Conservation (phyloP, 2,329 filamentous ascomycete species). For the Reticulascus tulasneorum region DNA sequence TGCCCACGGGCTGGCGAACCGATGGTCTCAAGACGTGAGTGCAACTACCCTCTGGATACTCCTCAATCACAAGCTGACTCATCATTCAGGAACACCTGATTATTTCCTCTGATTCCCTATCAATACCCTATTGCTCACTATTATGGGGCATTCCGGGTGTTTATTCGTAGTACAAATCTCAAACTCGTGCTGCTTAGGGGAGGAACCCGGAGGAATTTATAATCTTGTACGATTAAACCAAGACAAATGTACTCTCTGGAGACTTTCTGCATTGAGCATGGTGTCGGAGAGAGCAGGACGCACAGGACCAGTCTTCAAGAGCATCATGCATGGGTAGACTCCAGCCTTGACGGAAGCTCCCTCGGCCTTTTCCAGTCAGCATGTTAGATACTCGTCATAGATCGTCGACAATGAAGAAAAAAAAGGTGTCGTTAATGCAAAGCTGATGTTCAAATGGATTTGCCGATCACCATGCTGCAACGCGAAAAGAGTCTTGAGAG, state of each 20-base stretch:
- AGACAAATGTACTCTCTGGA: slow-evolving; percentile 12
- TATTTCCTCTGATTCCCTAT: slow-evolving; percentile 80
- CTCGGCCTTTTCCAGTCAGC: slow-evolving; percentile 3
- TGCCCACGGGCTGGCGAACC: slow-evolving; percentile 96
- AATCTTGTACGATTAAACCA: slow-evolving; percentile 15
- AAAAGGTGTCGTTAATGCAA: slow-evolving; percentile 12
- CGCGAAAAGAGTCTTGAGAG: too few relatives aligned
- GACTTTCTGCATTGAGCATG: slow-evolving; percentile 12
- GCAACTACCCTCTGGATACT: too few relatives aligned
- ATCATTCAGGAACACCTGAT: slow-evolving; percentile 95
- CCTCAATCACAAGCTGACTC: too few relatives aligned
- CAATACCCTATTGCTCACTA: slow-evolving; percentile 9
- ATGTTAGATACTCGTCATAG: slow-evolving; percentile 14
- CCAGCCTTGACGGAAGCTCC: too few relatives aligned
- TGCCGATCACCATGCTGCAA: too few relatives aligned
- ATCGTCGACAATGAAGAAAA: slow-evolving; percentile 11
- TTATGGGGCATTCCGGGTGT: slow-evolving; percentile 2
- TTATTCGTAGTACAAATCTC: slow-evolving; percentile 6
- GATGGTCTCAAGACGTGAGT: slow-evolving; percentile 97
- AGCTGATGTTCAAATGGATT: slow-evolving; percentile 5
- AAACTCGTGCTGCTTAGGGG: slow-evolving; percentile 12
- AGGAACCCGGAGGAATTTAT: slow-evolving; percentile 1
- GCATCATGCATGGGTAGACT: too few relatives aligned
- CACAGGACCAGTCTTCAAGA: neutral
- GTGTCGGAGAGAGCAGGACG: slow-evolving; percentile 3